Conservation (phyloP, 2,329 filamentous ascomycete species). For the Fusarium transvaalense region DNA sequence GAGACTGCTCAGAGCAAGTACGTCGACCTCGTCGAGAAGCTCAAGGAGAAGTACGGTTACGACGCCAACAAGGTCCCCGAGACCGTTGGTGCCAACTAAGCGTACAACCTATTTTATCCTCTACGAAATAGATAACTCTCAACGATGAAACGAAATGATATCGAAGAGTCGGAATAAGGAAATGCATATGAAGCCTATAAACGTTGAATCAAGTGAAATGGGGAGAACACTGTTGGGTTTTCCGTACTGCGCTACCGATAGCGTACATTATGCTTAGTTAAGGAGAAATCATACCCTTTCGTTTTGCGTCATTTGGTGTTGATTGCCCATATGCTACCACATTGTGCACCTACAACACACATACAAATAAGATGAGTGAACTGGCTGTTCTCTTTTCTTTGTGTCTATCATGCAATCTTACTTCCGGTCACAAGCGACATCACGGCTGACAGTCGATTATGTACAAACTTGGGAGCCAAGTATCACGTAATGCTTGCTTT, state of each 20-base stretch:
- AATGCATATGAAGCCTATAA: constrained; percentile 24
- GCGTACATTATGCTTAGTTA: constrained; percentile 26
- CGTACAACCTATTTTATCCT: neutral
- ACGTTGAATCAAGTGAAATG: constrained; percentile 22
- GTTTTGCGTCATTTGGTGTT: constrained; percentile 19
- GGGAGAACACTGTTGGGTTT: constrained; percentile 11
- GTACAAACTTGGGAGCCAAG: constrained; percentile 1
- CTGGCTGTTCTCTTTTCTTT: neutral
- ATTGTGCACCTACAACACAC: neutral
- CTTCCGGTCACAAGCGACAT: constrained; percentile 13
- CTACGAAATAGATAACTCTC: constrained; percentile 18
- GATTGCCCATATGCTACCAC: neutral
- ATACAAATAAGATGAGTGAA: neutral
- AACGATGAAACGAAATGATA: constrained; percentile 25
- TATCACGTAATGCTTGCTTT: constrained; percentile 9
- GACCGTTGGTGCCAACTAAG: constrained; percentile 58
- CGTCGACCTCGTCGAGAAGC: constrained; percentile 75
- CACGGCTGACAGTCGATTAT: constrained; percentile 15
- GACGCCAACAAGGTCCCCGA: constrained; percentile 74
- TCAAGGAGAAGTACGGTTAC: constrained; percentile 78
- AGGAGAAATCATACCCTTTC: constrained; percentile 41
- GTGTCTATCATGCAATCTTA: constrained; percentile 1
- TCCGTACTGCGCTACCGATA: constrained; percentile 18
- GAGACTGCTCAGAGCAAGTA: constrained; percentile 82
- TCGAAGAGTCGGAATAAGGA: constrained; percentile 30